phyloP scores from a whole-genome alignment of 495 filamentous ascomycete genomes.

The Barbatosphaeria neglecta region DNA sequence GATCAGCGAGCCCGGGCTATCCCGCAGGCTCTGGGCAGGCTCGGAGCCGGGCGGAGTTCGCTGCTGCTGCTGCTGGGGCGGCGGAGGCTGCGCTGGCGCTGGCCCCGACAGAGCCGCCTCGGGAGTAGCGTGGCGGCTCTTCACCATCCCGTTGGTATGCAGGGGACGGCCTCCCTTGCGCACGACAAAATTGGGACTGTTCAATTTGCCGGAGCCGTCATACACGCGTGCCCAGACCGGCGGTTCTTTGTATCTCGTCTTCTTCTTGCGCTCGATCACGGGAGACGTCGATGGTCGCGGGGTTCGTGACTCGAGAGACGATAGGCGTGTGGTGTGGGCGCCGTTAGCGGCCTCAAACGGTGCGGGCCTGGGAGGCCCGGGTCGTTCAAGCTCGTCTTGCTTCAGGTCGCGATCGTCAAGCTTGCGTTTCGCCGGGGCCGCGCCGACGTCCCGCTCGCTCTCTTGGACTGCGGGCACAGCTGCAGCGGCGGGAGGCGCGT shows the following conservation, averaged over 20 bases:
- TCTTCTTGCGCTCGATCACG: constrained; percentile 21
- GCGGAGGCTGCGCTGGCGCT: constrained; percentile 1
- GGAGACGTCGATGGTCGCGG: constrained; percentile 13
- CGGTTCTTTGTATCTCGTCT: constrained; percentile 19
- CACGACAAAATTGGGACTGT: constrained; percentile 24
- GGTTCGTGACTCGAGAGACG: constrained; percentile 4
- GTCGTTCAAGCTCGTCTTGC: constrained; percentile 31
- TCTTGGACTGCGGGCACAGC: constrained; percentile 20
- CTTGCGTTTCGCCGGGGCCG: constrained; percentile 41
- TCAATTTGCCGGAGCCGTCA: constrained; percentile 8
- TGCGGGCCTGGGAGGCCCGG: constrained; percentile 22
- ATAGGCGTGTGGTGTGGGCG: constrained; percentile 13
- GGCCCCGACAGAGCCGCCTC: constrained; percentile 24
- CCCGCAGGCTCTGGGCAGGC: constrained; percentile 1
- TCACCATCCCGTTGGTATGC: constrained; percentile 26
- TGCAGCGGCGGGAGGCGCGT: constrained; percentile 14
- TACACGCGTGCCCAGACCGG: constrained; percentile 34
- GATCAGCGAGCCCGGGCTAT: constrained; percentile 14
- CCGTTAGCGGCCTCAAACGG: constrained; percentile 31
- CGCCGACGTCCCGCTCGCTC: constrained; percentile 18
- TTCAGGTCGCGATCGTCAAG: constrained; percentile 37
- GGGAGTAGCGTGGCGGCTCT: constrained; percentile 37
- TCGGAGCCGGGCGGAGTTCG: not conserved
- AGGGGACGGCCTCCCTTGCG: constrained; percentile 20
- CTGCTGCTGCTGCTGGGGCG: constrained; percentile 1